A percentile compares a stretch with the other conserved stretches of the same genome.
Conservation (phyloP, 2,329 filamentous ascomycete genomes). For the Xylariaceae sp. region DNA sequence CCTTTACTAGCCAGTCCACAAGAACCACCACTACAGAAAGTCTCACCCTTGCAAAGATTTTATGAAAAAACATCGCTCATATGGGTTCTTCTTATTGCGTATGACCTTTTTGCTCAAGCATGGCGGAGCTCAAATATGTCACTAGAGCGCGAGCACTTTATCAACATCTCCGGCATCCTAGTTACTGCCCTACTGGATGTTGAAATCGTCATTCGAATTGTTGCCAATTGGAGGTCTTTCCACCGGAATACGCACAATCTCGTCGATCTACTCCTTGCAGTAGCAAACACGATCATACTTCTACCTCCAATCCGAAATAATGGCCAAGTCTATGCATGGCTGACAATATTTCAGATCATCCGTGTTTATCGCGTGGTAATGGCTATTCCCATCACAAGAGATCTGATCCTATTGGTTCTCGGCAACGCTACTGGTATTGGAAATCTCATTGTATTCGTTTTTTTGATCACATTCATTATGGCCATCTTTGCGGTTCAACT, state of each 20-base stretch:
- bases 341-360: constrained; percentile 91
- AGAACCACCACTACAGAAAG: constrained; percentile 49
- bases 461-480: constrained; percentile 90
- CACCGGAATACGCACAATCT: constrained; percentile 75
- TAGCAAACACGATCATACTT: constrained; percentile 84
- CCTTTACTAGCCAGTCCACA: constrained; percentile 43
- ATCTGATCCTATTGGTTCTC: constrained; percentile 85
- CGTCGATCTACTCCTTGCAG: constrained; percentile 78
- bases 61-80: constrained; percentile 77
- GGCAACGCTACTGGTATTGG: constrained; percentile 90
- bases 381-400: constrained; percentile 83
- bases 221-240: constrained; percentile 81
- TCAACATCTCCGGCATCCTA: constrained; percentile 73
- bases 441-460: constrained; percentile 95
- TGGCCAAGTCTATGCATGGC: constrained; percentile 78
- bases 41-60: constrained; percentile 66
- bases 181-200: constrained; percentile 79
- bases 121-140: constrained; percentile 80
- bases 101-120: constrained; percentile 79
- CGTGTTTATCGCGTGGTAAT: constrained; percentile 91
- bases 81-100: constrained; percentile 82
- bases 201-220: constrained; percentile 82
- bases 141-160: constrained; percentile 62
- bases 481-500: constrained; percentile 93
- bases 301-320: constrained; percentile 79